A percentile compares a stretch with the other conserved stretches of the same genome.
Evolutionary conservation across 2,329 filamentous ascomycete genomes (phyloP).

Genomic region (Aspergillus hiratsukae): DNA sequence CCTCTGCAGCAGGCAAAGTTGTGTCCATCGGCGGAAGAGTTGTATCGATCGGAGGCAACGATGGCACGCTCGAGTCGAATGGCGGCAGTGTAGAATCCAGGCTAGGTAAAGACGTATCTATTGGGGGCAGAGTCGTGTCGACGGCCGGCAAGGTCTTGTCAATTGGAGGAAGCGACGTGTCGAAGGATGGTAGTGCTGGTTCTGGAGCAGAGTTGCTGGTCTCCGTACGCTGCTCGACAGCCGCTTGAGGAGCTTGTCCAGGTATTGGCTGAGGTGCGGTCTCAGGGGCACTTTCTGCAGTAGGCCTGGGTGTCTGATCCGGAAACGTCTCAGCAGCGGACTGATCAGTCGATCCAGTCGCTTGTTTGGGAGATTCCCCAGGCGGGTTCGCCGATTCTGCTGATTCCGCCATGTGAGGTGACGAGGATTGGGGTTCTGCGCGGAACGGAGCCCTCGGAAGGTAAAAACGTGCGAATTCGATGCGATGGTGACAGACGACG

Average conservation of each 20-base stretch:
- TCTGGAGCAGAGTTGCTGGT: conserved; percentile 7
- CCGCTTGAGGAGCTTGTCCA: background rate
- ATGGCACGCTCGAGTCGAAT: conserved; percentile 29
- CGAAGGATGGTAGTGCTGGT: conserved; percentile 11
- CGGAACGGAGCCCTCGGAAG: background rate
- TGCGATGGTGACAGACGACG: background rate
- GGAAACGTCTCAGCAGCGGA: background rate
- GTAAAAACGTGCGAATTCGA: background rate
- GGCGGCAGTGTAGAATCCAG: conserved; percentile 26
- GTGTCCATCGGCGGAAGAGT: conserved; percentile 26
- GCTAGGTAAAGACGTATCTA: conserved; percentile 23
- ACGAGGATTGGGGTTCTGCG: background rate
- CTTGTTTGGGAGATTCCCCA: conserved; percentile 14
- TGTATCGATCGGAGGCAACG: conserved; percentile 21
- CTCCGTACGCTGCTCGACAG: background rate
- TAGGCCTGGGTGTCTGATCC: conserved; percentile 1
- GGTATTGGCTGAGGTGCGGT: background rate
- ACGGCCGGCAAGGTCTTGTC: conserved; percentile 23
- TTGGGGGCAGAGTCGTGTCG: conserved; percentile 22
- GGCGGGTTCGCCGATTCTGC: conserved; percentile 16
- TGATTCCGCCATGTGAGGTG: conserved; percentile 18
- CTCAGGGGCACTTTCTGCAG: background rate
- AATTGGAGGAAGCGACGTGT: conserved; percentile 19
- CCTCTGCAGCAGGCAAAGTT: conserved; percentile 19
- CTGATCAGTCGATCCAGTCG: conserved; percentile 8